A percentile compares a stretch with the other conserved stretches of the same genome.
phyloP scores from a whole-genome alignment of 768 basidiomycete species.

The Auricularia sp. region DNA sequence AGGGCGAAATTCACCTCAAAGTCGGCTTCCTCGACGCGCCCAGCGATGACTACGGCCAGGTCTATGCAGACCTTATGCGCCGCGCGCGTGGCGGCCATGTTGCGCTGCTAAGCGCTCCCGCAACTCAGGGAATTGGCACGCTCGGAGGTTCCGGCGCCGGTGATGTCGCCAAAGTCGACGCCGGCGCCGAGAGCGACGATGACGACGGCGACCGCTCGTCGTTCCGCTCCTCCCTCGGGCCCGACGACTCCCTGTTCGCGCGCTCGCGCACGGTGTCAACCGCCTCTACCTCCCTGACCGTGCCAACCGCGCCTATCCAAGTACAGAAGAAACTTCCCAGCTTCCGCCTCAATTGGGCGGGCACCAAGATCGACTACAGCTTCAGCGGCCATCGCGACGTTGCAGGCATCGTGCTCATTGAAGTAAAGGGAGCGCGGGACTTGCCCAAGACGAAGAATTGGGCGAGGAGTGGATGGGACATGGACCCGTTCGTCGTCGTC shows the following conservation, averaged over 20 bases:
- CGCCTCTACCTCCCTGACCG: background rate
- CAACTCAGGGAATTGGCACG: conserved; percentile 23
- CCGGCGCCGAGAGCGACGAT: conserved; percentile 5
- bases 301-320: background rate
- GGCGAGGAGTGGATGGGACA: conserved; percentile 25
- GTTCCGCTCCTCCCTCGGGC: background rate
- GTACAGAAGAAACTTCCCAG: conserved; percentile 1
- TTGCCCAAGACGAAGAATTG: conserved; percentile 34
- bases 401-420: conserved; percentile 37
- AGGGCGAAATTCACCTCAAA: conserved; percentile 31
- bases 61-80: conserved; percentile 13
- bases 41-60: conserved; percentile 10
- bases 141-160: conserved; percentile 7
- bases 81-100: conserved; percentile 14
- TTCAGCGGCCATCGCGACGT: conserved; percentile 27
- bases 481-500: conserved; percentile 39
- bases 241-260: background rate
- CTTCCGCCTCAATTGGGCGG: background rate
- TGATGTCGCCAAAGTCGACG: conserved; percentile 3
- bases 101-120: conserved; percentile 18
- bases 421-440: conserved; percentile 33
- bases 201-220: background rate
- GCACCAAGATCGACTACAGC: conserved; percentile 21
- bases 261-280: background rate
- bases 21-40: conserved; percentile 24